phyloP scores from a whole-genome alignment of 257 asterid genomes.

The Solanum lycopersicoides region DNA sequence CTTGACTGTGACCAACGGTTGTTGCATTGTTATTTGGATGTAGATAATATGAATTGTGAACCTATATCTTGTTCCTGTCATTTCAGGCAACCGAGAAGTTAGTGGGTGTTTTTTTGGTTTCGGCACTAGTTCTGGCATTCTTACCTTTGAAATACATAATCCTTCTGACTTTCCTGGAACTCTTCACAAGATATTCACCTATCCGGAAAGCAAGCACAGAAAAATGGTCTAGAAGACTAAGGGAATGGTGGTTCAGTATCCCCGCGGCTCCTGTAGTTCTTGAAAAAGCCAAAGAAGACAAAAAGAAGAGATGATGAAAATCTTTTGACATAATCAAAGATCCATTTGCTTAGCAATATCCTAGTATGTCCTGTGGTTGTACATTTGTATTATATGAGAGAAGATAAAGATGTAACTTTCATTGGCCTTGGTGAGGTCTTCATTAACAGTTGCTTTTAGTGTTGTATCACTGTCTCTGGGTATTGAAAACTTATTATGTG shows the following conservation, averaged over 20 bases:
- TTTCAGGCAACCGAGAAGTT: slow-evolving; percentile 75
- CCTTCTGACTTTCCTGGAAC: slow-evolving; percentile 49
- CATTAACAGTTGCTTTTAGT: background rate
- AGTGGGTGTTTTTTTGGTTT: slow-evolving; percentile 38
- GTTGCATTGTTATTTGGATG: background rate
- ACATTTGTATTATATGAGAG: background rate
- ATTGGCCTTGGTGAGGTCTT: background rate
- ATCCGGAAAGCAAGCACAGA: slow-evolving; percentile 64
- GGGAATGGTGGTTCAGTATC: slow-evolving; percentile 97
- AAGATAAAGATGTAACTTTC: background rate
- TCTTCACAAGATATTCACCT: slow-evolving; percentile 67
- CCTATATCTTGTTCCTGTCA: background rate
- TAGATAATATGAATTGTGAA: background rate
- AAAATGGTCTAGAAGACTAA: slow-evolving; percentile 65
- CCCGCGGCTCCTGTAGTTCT: slow-evolving; percentile 89
- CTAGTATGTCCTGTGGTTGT: background rate
- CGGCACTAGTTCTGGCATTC: slow-evolving; percentile 49
- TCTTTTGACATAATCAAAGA: background rate
- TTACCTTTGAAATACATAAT: slow-evolving; percentile 41
- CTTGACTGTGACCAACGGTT: background rate
- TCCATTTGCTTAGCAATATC: background rate
- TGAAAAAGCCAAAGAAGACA: slow-evolving; percentile 51
- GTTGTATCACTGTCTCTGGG: background rate
- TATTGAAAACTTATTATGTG: background rate
- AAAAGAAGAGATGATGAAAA: slow-evolving; percentile 45